These are phyloP conservation scores for Vanrija humicola DNA, from an alignment of 1,284 basidiomycete species.

Conservation along the genomic window DNA sequence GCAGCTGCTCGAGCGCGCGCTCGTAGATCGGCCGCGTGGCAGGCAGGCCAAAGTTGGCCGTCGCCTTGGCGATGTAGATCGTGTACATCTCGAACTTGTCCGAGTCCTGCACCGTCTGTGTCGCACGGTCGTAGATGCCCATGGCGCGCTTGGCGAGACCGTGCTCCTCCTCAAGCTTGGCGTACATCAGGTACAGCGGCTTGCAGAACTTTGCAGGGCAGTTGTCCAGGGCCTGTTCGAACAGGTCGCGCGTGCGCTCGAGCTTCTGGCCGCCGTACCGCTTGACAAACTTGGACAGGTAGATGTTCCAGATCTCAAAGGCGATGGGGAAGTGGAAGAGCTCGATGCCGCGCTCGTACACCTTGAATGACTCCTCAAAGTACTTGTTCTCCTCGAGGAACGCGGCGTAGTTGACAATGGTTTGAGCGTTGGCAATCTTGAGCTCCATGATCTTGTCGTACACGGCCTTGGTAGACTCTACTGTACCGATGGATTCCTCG, in stretches of 20 bases:
- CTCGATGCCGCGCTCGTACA: slow-evolving; percentile 96
- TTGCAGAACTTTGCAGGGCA: slow-evolving; percentile 95
- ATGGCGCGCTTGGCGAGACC: slow-evolving; percentile 95
- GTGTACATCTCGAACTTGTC: slow-evolving; percentile 98
- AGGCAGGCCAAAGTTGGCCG: slow-evolving; percentile 89
- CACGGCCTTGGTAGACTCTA: slow-evolving; percentile 85
- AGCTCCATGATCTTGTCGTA: slow-evolving; percentile 97
- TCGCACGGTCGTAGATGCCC: slow-evolving; percentile 91
- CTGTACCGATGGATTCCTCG: slow-evolving; percentile 91
- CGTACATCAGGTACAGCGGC: slow-evolving; percentile 91
- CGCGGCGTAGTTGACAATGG: slow-evolving; percentile 94
- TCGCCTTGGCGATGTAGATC: slow-evolving; percentile 96
- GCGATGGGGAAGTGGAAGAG: slow-evolving; percentile 97
- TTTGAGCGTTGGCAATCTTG: slow-evolving; percentile 96
- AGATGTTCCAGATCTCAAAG: slow-evolving; percentile 99
- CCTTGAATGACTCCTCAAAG: slow-evolving; percentile 98
- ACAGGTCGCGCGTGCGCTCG: slow-evolving; percentile 91
- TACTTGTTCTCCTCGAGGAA: slow-evolving; percentile 98
- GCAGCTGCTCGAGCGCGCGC: slow-evolving; percentile 86
- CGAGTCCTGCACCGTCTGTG: slow-evolving; percentile 74
- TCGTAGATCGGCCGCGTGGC: slow-evolving; percentile 97
- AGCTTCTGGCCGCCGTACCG: slow-evolving; percentile 92
- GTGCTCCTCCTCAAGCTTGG: slow-evolving; percentile 87
- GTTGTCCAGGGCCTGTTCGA: slow-evolving; percentile 95
- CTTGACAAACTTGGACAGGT: slow-evolving; percentile 93